Conservation (phyloP, 768 basidiomycete species). For the Pulveroboletus sp. region DNA sequence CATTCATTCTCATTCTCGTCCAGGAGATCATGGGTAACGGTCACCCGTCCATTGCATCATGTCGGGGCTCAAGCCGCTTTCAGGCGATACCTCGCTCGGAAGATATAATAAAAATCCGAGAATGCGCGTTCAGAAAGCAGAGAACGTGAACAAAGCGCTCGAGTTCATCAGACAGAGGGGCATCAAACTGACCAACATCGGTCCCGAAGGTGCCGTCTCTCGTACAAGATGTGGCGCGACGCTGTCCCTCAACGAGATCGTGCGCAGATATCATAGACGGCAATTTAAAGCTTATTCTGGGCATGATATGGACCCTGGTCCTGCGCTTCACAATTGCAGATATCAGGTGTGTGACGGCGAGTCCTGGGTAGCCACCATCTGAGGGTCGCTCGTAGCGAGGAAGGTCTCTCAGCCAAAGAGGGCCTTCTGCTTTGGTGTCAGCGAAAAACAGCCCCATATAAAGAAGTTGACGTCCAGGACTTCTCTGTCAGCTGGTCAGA, state of each 20-base stretch:
- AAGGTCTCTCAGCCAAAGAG: conserved; percentile 98
- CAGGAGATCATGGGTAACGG: conserved; percentile 94
- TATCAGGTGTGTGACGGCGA: conserved; percentile 67
- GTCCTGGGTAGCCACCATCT: conserved; percentile 1
- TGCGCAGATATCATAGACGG: conserved; percentile 94
- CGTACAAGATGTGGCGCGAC: not conserved
- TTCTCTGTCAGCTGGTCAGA: conserved; percentile 93
- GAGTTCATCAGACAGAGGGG: conserved; percentile 93
- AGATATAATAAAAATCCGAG: conserved; percentile 86
- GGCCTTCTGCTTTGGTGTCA: conserved; percentile 98
- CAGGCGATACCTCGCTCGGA: conserved; percentile 90
- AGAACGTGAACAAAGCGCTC: conserved; percentile 96
- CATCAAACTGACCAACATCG: conserved; percentile 96
- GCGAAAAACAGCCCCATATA: conserved; percentile 88
- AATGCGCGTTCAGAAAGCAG: conserved; percentile 94
- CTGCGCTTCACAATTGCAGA: conserved; percentile 97
- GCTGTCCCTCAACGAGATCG: conserved; percentile 4
- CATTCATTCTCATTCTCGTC: not conserved
- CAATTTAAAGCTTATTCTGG: conserved; percentile 97
- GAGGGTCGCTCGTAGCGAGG: conserved; percentile 59
- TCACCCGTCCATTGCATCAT: conserved; percentile 1
- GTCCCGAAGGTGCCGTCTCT: conserved; percentile 72
- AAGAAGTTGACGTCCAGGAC: conserved; percentile 89
- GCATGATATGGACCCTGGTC: conserved; percentile 98
- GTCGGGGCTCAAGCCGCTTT: conserved; percentile 7